These are phyloP conservation scores for Fusarium scirpi DNA, from an alignment of 2,329 filamentous ascomycete species.

Conservation along the genomic window DNA sequence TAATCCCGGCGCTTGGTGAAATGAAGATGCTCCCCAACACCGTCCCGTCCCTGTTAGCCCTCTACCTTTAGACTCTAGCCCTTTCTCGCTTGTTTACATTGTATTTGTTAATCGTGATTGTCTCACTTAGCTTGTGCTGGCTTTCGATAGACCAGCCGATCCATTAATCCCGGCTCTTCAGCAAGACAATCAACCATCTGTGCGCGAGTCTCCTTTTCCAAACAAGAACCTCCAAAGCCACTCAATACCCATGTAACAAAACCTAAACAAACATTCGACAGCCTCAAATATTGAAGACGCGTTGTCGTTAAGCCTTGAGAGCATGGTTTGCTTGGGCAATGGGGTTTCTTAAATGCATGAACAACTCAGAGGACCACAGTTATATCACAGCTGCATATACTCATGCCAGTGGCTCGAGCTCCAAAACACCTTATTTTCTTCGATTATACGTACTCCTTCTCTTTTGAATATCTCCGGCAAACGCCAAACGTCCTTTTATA, in stretches of 20 bases:
- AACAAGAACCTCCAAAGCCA: neutral
- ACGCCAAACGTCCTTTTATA: constrained; percentile 26
- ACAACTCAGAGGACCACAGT: constrained; percentile 14
- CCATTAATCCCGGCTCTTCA: constrained; percentile 20
- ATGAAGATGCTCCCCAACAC: constrained; percentile 44
- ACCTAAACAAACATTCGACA: constrained; percentile 10
- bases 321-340: neutral
- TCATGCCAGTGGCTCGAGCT: constrained; percentile 18
- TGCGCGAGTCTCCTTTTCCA: constrained; percentile 22
- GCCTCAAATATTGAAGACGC: constrained; percentile 5
- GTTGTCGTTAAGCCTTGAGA: neutral
- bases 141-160: constrained; percentile 24
- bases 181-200: constrained; percentile 8
- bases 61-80: constrained; percentile 14
- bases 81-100: constrained; percentile 6
- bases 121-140: constrained; percentile 30
- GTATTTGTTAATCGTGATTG: constrained; percentile 36
- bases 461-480: constrained; percentile 28
- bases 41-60: constrained; percentile 23
- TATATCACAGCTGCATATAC: constrained; percentile 23
- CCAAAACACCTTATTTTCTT: constrained; percentile 21
- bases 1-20: constrained; percentile 39
- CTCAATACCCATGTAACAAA: constrained; percentile 2
- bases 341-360: constrained; percentile 2
- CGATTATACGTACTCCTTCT: constrained; percentile 22